Percentiles rank a stretch among this genome's conserved stretches.
Evolutionary conservation across 73 alveolate genomes (phyloP).

Genomic region (Paramecium sonneborni): DNA sequence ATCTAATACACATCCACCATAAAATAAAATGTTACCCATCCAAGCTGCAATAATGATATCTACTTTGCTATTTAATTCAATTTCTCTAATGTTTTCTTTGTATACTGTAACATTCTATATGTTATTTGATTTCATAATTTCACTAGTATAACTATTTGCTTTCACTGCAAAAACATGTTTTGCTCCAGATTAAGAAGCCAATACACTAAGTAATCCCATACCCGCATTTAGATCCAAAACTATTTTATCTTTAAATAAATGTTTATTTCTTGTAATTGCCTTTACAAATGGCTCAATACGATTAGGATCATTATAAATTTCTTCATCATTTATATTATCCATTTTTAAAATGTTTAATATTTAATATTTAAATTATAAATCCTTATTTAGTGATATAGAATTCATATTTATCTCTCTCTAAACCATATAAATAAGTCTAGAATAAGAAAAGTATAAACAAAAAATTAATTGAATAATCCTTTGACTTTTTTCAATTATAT

Average conservation of each 20-base stretch:
- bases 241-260: slow-evolving; percentile 80
- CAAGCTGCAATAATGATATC: slow-evolving; percentile 89
- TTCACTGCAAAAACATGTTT: slow-evolving; percentile 85
- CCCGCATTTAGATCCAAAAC: slow-evolving; percentile 90
- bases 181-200: slow-evolving; percentile 94
- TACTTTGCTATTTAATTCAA: slow-evolving; percentile 76
- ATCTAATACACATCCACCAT: slow-evolving; percentile 83
- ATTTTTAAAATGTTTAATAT: background rate
- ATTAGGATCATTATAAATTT: slow-evolving; percentile 83
- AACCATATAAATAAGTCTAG: no score
- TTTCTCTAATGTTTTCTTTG: slow-evolving; percentile 80
- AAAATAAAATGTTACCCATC: slow-evolving; percentile 87
- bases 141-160: slow-evolving; percentile 80
- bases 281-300: slow-evolving; percentile 80
- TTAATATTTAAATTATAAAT: background rate
- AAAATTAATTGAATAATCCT: no score
- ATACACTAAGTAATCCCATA: slow-evolving; percentile 82
- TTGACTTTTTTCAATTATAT: no score
- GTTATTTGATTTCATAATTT: slow-evolving; percentile 77
- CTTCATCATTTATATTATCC: slow-evolving; percentile 62
- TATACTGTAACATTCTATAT: slow-evolving; percentile 76
- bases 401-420: no score
- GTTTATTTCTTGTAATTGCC: slow-evolving; percentile 82
- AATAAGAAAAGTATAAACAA: no score
- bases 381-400: no score